Evolutionary conservation across 768 basidiomycete genomes (phyloP).

Genomic region (Boletus pseudopeckii): DNA sequence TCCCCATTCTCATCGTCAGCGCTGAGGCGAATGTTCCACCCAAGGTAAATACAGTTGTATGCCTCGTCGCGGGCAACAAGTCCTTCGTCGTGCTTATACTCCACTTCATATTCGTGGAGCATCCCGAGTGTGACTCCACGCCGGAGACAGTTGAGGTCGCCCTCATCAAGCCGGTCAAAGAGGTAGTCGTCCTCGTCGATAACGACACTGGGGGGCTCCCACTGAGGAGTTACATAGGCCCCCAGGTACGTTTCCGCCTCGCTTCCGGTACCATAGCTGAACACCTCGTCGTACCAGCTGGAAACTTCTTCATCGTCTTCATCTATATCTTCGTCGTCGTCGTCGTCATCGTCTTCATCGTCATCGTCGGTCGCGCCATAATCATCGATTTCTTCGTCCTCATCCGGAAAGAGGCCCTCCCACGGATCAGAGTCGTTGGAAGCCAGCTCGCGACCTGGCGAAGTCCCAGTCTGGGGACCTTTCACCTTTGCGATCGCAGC

Average conservation of each 20-base stretch:
- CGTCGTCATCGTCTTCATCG: conserved; percentile 20
- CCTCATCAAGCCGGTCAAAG: conserved; percentile 33
- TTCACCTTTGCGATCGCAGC: conserved; percentile 47
- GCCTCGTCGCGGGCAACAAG: conserved; percentile 44
- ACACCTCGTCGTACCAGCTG: conserved; percentile 31
- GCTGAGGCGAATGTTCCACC: conserved; percentile 62
- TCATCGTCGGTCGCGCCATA: conserved; percentile 25
- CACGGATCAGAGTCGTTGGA: conserved; percentile 58
- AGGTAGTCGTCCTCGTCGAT: conserved; percentile 36
- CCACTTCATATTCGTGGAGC: conserved; percentile 53
- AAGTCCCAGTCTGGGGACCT: conserved; percentile 18
- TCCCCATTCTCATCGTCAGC: conserved; percentile 41
- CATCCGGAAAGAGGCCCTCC: conserved; percentile 61
- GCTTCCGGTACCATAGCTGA: conserved; percentile 34
- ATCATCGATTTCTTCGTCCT: conserved; percentile 42
- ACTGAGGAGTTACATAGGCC: conserved; percentile 44
- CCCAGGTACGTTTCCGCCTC: conserved; percentile 39
- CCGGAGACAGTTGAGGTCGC: conserved; percentile 44
- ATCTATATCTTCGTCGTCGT: conserved; percentile 22
- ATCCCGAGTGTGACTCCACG: conserved; percentile 60
- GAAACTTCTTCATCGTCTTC: conserved; percentile 32
- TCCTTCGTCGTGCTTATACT: conserved; percentile 53
- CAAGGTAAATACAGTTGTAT: conserved; percentile 53
- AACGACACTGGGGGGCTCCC: conserved; percentile 53
- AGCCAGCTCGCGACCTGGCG: conserved; percentile 24